A percentile compares a stretch with the other conserved stretches of the same genome.
These are phyloP conservation scores for Alternaria tenuissima DNA, from an alignment of 2,329 filamentous ascomycete genomes.

Conservation along the genomic window DNA sequence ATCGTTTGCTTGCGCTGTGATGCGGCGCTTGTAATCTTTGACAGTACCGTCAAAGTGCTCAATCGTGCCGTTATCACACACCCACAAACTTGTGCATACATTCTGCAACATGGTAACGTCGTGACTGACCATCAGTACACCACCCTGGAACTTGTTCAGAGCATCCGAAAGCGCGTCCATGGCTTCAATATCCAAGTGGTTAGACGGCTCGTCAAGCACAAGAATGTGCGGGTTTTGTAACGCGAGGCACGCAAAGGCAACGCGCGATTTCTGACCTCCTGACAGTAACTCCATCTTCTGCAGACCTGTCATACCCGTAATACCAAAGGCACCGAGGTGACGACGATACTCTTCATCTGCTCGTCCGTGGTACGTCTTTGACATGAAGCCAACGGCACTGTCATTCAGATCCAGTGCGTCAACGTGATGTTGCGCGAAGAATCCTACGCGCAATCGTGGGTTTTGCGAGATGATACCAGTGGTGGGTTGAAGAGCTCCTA, in stretches of 20 bases:
- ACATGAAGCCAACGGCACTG: constrained; percentile 95
- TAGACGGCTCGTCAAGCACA: constrained; percentile 97
- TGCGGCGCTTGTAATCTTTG: constrained; percentile 97
- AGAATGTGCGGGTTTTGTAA: constrained; percentile 95
- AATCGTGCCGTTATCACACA: constrained; percentile 92
- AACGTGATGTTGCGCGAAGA: constrained; percentile 98
- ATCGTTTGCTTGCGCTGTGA: constrained; percentile 85
- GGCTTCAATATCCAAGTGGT: constrained; percentile 98
- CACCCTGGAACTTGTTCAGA: constrained; percentile 85
- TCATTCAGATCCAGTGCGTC: constrained; percentile 90
- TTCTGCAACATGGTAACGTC: constrained; percentile 98
- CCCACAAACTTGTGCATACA: constrained; percentile 94
- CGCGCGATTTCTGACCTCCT: constrained; percentile 97
- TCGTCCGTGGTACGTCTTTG: constrained; percentile 86
- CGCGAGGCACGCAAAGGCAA: constrained; percentile 96
- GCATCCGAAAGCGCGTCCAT: constrained; percentile 95
- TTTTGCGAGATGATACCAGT: constrained; percentile 87
- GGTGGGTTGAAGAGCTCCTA: constrained; percentile 79
- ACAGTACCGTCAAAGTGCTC: constrained; percentile 97
- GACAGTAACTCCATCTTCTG: constrained; percentile 96
- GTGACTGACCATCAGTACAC: constrained; percentile 98
- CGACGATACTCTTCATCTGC: constrained; percentile 97
- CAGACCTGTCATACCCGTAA: constrained; percentile 92
- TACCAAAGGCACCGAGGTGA: constrained; percentile 85
- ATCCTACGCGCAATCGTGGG: constrained; percentile 87